These are phyloP conservation scores for Arthrocladium fulminans DNA, from an alignment of 2,329 filamentous ascomycete species.

Conservation along the genomic window DNA sequence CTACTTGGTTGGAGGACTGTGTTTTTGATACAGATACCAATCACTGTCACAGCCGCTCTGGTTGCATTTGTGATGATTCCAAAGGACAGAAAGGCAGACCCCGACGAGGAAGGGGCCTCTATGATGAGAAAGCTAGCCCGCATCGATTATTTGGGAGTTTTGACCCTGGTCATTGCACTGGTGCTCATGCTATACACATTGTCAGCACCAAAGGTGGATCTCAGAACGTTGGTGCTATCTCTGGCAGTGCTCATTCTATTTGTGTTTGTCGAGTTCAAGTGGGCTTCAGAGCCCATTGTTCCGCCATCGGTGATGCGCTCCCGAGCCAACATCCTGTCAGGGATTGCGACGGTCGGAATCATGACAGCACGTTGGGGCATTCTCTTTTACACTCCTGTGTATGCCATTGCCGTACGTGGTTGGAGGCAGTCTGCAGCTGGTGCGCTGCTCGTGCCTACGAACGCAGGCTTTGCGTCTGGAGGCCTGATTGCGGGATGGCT, in stretches of 20 bases:
- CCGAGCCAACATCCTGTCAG: slow-evolving; percentile 62
- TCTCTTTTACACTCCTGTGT: slow-evolving; percentile 72
- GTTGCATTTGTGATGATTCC: slow-evolving; percentile 61
- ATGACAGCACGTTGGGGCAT: slow-evolving; percentile 76
- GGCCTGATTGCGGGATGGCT: slow-evolving; percentile 65
- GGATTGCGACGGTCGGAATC: slow-evolving; percentile 63
- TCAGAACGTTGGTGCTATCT: slow-evolving; percentile 53
- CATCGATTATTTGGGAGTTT: slow-evolving; percentile 67
- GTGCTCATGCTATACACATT: slow-evolving; percentile 65
- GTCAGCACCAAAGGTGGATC: slow-evolving; percentile 52
- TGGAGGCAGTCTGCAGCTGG: slow-evolving; percentile 63
- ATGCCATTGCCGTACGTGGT: slow-evolving; percentile 65
- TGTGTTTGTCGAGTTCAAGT: slow-evolving; percentile 53
- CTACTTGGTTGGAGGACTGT: slow-evolving; percentile 63
- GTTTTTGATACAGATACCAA: slow-evolving; percentile 63
- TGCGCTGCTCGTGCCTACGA: slow-evolving; percentile 70
- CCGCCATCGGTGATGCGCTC: slow-evolving; percentile 62
- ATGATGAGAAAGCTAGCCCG: slow-evolving; percentile 48
- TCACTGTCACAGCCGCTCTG: slow-evolving; percentile 52
- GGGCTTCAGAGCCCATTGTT: slow-evolving; percentile 63
- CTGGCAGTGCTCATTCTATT: slow-evolving; percentile 49
- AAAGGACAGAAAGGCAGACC: slow-evolving; percentile 22
- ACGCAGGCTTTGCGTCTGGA: slow-evolving; percentile 66
- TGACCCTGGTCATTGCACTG: slow-evolving; percentile 56
- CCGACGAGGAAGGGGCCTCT: slow-evolving; percentile 30